These are phyloP conservation scores for Triticum urartu DNA, from an alignment of 176 grass and related monocot genomes.

Conservation along the genomic window DNA sequence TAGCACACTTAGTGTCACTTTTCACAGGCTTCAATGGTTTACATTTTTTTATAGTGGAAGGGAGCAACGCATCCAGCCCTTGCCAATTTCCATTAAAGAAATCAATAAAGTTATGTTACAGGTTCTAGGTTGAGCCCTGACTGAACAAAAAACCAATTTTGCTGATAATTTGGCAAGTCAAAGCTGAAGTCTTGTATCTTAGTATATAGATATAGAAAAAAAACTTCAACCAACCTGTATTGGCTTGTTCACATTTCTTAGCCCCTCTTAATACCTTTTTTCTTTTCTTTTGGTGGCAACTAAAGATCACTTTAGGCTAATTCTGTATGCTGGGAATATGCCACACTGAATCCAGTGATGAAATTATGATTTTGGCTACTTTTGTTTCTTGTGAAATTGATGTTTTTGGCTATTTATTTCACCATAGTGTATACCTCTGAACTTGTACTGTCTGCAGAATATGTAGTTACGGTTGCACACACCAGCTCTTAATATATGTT, in stretches of 20 bases:
- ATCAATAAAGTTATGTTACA: background rate
- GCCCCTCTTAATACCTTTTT: background rate
- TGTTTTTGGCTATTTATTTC: background rate
- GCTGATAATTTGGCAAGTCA: background rate
- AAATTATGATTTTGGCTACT: slow-evolving; percentile 3
- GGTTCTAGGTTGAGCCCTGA: background rate
- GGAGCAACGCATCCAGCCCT: background rate
- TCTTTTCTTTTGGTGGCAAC: background rate
- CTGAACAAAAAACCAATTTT: background rate
- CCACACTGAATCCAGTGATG: background rate
- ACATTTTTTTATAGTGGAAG: background rate
- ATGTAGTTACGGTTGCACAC: background rate
- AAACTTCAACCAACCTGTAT: slow-evolving; percentile 12
- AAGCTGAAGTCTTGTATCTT: background rate
- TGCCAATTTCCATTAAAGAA: background rate
- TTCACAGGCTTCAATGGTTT: background rate
- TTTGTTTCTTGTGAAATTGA: slow-evolving; percentile 7
- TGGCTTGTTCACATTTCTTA: slow-evolving; percentile 4
- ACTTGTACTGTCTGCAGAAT: slow-evolving; percentile 3
- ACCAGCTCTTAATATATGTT: background rate
- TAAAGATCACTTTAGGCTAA: background rate
- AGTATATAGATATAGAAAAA: background rate
- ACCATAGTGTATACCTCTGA: background rate
- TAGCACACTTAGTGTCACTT: slow-evolving; percentile 1
- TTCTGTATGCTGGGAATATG: slow-evolving; percentile 7